Base-by-base conservation (phyloP, 768 basidiomycete species). In the Xerocomellus chrysenteron region DNA sequence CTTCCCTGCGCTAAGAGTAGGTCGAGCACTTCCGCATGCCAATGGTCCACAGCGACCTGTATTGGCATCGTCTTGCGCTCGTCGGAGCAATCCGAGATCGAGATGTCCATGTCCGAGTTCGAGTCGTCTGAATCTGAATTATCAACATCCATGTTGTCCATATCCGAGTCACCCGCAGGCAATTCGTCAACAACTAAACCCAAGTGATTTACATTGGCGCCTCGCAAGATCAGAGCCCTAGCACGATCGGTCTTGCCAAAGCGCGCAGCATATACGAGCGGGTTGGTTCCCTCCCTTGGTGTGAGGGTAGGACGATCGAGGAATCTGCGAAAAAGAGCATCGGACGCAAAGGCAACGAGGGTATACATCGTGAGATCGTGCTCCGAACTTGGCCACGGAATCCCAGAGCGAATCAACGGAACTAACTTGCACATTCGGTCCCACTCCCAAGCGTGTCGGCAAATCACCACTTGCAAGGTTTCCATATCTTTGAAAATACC, bases 231-330 rank as follows among this genome's bases (percentile, higher is more conserved):
- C 41, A 62, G 2, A 4, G 24, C 11, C n/a, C 21, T 30, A 10
- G 55, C 54, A 44, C 49, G 52, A 0, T 17, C 40, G 1, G 24
- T 47, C 35, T 54, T 57, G 8, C 41, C 49, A 9, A 62, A 48
- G 6, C 30, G 37, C 1, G 42, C 42, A 6, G 59, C 59, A 19
- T 62, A 61, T 26, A 62, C 37, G 2, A 62, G 59, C 0, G 61
- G 61, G 17, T 62, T 61, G 1, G 37, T 57, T 11, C 52, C 36
- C 2, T 36, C 42, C 46, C n/a, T 44, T 10, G 42, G 5, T 11
- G 7, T n/a, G 5, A 44, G 13, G 7, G 17, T 0, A 4, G 45
- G 0, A 13, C 9, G 32, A 13, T 10, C 1, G 28, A 53, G 17
- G 32, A 42, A 40, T 10, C 45, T 17, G 0, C 21, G 24, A 16